Percentiles rank a stretch among this genome's conserved stretches.
phyloP scores from a whole-genome alignment of 2,329 filamentous ascomycete genomes.

The Epichloe gansuensis region DNA sequence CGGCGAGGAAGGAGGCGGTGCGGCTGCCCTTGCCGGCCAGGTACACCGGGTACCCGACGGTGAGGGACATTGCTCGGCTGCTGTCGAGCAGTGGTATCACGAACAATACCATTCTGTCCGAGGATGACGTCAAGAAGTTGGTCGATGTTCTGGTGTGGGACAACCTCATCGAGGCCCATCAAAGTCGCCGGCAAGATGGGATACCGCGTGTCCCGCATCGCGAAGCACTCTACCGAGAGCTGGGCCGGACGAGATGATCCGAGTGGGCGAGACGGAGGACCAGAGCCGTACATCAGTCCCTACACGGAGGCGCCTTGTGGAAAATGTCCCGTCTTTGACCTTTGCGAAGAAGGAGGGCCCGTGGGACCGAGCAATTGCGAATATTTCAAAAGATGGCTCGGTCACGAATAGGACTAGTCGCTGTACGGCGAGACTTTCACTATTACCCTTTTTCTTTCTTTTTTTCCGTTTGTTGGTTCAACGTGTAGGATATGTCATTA shows the following conservation, averaged over 20 bases:
- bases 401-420: conserved; percentile 10
- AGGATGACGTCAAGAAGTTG: conserved; percentile 72
- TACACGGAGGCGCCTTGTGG: conserved; percentile 86
- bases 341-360: conserved; percentile 83
- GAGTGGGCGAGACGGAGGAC: conserved; percentile 25
- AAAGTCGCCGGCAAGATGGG: conserved; percentile 35
- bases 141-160: conserved; percentile 85
- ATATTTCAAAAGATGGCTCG: conserved; percentile 82
- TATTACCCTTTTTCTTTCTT: too few species aligned
- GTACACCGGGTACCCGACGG: conserved; percentile 70
- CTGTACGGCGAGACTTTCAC: too few species aligned
- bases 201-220: conserved; percentile 40
- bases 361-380: conserved; percentile 84
- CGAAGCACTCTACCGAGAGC: conserved; percentile 30
- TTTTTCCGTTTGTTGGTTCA: too few species aligned
- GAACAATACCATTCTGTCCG: conserved; percentile 56
- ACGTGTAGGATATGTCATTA: background rate
- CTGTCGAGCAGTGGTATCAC: conserved; percentile 60
- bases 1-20: conserved; percentile 20
- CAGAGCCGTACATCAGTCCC: conserved; percentile 47
- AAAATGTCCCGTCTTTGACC: conserved; percentile 80
- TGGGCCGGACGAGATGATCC: conserved; percentile 29
- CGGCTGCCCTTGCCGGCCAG: conserved; percentile 48
- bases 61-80: conserved; percentile 62
- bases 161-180: conserved; percentile 60